Evolutionary conservation across 1,284 basidiomycete species (phyloP).

Genomic region (Ustilago nuda): DNA sequence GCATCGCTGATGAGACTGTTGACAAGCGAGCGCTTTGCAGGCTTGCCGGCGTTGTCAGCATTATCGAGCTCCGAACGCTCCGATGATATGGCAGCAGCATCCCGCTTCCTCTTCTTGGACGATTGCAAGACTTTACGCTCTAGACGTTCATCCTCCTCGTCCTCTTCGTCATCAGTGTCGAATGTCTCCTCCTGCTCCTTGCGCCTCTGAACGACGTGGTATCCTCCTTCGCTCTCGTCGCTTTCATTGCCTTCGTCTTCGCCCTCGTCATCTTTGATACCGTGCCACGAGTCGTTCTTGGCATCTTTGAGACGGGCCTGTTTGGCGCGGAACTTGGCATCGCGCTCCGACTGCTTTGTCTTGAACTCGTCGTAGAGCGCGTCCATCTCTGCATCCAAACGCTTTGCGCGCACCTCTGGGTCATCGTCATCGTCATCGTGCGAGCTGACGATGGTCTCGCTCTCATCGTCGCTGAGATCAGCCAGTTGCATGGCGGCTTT

Average conservation of each 20-base stretch:
- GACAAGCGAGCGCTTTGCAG: constrained; percentile 42
- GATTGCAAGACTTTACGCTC: constrained; percentile 65
- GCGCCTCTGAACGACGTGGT: constrained; percentile 77
- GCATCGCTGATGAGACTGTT: constrained; percentile 48
- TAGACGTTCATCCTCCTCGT: constrained; percentile 68
- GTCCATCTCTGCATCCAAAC: constrained; percentile 86
- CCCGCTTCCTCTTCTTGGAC: constrained; percentile 55
- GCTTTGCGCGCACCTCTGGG: constrained; percentile 72
- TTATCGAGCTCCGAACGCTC: constrained; percentile 13
- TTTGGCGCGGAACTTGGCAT: constrained; percentile 89
- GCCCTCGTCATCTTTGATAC: constrained; percentile 65
- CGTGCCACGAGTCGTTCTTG: constrained; percentile 67
- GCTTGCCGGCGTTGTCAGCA: constrained; percentile 31
- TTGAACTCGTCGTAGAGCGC: constrained; percentile 89
- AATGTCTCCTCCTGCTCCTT: constrained; percentile 76
- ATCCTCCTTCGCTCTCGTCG: constrained; percentile 74
- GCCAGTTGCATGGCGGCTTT: constrained; percentile 67
- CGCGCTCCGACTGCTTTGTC: constrained; percentile 82
- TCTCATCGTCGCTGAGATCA: constrained; percentile 71
- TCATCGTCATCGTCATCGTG: constrained; percentile 73
- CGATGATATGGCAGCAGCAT: constrained; percentile 10
- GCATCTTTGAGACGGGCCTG: constrained; percentile 82
- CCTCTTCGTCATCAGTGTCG: constrained; percentile 72
- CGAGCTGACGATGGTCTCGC: constrained; percentile 72
- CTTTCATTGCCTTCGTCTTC: constrained; percentile 69